phyloP scores from a whole-genome alignment of 805 yeast species.

The Ogataea parapolymorpha region DNA sequence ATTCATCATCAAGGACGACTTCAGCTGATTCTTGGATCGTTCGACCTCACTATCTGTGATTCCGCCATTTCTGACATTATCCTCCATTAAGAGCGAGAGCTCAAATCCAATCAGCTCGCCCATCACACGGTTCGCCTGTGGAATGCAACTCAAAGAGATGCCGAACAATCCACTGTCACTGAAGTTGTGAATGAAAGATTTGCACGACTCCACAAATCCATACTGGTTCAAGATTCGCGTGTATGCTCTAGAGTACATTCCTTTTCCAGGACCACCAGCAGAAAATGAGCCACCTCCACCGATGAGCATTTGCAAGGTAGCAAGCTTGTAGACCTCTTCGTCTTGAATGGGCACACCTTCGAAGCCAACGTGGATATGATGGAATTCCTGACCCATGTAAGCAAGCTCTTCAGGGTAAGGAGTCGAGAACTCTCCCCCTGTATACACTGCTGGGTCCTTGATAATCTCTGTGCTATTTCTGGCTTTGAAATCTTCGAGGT shows the following conservation, averaged over 20 bases:
- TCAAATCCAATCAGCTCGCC: conserved; percentile 76
- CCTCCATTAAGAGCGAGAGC: conserved; percentile 43
- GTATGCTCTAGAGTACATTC: conserved; percentile 93
- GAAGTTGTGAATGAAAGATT: conserved; percentile 85
- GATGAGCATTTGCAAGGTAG: conserved; percentile 80
- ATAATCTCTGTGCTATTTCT: conserved; percentile 22
- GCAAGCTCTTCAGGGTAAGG: conserved; percentile 58
- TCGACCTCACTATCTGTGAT: conserved; percentile 69
- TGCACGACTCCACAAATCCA: conserved; percentile 86
- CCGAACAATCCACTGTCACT: conserved; percentile 91
- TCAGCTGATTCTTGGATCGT: conserved; percentile 90
- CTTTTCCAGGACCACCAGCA: conserved; percentile 99
- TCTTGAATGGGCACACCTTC: conserved; percentile 82
- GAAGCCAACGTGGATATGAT: conserved; percentile 82
- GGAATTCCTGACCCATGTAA: conserved; percentile 66
- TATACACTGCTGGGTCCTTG: conserved; percentile 45
- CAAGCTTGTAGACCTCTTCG: conserved; percentile 86
- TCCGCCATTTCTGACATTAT: conserved; percentile 51
- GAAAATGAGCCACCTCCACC: conserved; percentile 98
- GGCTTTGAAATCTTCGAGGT: conserved; percentile 60
- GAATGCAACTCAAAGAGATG: conserved; percentile 76
- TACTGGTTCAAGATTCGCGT: conserved; percentile 88
- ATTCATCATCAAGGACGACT: conserved; percentile 86
- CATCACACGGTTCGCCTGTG: conserved; percentile 80
- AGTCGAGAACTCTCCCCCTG: conserved; percentile 56